Base-by-base conservation (phyloP, 1,284 basidiomycete species). In the Ceratobasidium sp. region DNA sequence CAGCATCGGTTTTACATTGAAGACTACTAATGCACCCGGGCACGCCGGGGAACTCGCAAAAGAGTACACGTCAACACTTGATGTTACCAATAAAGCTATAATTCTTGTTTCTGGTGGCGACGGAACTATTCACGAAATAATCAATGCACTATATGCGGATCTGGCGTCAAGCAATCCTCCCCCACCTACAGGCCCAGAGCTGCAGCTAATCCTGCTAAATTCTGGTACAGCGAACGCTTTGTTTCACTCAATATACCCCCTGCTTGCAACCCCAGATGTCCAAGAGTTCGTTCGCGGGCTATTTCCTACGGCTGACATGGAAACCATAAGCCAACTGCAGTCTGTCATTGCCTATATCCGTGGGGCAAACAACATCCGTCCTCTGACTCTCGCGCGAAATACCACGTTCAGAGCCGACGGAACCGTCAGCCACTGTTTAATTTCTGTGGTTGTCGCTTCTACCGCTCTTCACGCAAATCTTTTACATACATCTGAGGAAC, bases 191-290 rank as follows among this genome's bases (percentile, higher is more conserved):
- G 82, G 92, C 39, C 73, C 76, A 14, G 39, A 50, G 8, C 32
- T 77, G 18, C 71, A 77, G 26, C 43, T 85, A 1, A 76, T 83
- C 1, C 74, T 85, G 5, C 78, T 86, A 14, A 95, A 96, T 2
- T 88, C 88, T 50, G 96, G 96, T 10, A 98, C 96, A n/a, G 95
- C 94, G 21, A 98, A 98, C 78, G 96, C 96, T 0, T 83, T 97
- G n/a, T 95, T 91, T 79, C 85, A 80, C 4, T 81, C 82, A 18
- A 76, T 83, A 23, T 84, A 83, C 85, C 67, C 90, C 84, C 55
- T 80, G 88, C 53, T 91, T 88, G 76, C 85, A 83, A 2, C 59
- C 5, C 67, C 72, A 1, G 62, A 73, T 39, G 58, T 41, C 2
- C 55, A 55, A 12, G 30, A 55, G 30, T 57, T 71, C 16, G 50